phyloP scores from a whole-genome alignment of 495 filamentous ascomycete genomes.

The Xylaria cubensis region DNA sequence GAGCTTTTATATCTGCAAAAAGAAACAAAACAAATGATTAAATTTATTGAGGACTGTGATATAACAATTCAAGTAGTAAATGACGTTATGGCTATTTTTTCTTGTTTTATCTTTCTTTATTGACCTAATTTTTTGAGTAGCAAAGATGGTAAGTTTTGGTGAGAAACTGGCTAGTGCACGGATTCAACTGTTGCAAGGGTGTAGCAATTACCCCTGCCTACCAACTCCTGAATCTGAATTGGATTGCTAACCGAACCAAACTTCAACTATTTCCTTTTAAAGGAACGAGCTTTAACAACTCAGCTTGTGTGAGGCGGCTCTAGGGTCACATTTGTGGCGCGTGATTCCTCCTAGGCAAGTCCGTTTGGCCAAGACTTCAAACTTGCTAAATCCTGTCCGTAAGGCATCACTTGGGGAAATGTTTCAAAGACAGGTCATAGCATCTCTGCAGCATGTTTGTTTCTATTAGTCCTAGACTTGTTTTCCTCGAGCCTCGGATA shows the following conservation, averaged over 20 bases:
- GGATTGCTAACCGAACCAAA: background rate
- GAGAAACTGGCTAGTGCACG: too few relatives aligned
- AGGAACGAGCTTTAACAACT: background rate
- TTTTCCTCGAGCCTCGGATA: conserved; percentile 7
- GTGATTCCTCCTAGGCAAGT: background rate
- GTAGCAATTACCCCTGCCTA: background rate
- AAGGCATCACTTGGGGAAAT: background rate
- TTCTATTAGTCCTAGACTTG: background rate
- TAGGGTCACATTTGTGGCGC: background rate
- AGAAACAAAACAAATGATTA: too few relatives aligned
- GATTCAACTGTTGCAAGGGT: too few relatives aligned
- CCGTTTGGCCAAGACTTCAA: conserved; percentile 1
- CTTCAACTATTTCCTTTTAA: background rate
- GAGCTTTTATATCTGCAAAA: too few relatives aligned
- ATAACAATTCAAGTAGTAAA: too few relatives aligned
- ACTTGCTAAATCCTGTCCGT: background rate
- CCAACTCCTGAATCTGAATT: background rate
- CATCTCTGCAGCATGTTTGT: background rate
- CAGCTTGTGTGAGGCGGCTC: conserved; percentile 3
- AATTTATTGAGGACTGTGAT: too few relatives aligned
- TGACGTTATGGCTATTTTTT: too few relatives aligned
- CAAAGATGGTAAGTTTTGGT: too few relatives aligned
- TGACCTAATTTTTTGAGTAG: too few relatives aligned
- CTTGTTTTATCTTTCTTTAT: too few relatives aligned
- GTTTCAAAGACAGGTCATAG: conserved; percentile 8